Conservation (phyloP, 768 basidiomycete species). For the Clitopilus hobsonii region DNA sequence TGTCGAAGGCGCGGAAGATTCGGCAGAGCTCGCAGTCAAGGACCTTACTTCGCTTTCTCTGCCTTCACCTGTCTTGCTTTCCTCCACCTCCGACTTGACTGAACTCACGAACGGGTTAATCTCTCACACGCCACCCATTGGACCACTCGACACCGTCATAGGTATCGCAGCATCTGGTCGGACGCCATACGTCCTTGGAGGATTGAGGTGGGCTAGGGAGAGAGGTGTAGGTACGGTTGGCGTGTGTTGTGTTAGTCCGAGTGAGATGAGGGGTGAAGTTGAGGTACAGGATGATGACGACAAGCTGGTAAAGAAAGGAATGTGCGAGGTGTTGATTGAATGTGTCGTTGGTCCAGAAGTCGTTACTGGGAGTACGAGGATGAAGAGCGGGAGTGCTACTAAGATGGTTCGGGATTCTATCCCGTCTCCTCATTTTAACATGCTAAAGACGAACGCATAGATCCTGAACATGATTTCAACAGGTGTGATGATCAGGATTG, state of each 20-base stretch:
- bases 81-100: no score
- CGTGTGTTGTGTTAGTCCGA: conserved; percentile 21
- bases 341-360: conserved; percentile 26
- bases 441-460: conserved; percentile 7
- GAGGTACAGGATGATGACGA: no score
- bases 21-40: conserved; percentile 16
- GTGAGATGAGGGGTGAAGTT: conserved; percentile 20
- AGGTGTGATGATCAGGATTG: conserved; percentile 26
- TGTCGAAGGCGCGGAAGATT: conserved; percentile 28
- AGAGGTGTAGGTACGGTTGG: conserved; percentile 21
- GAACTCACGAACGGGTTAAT: no score
- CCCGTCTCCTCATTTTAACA: background rate
- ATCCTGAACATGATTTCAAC: conserved; percentile 33
- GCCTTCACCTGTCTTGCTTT: no score
- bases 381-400: conserved; percentile 33
- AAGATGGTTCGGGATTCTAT: conserved; percentile 22
- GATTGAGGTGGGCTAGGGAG: conserved; percentile 18
- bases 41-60: conserved; percentile 19
- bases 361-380: conserved; percentile 27
- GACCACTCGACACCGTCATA: conserved; percentile 22
- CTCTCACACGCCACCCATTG: conserved; percentile 20
- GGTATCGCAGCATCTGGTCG: conserved; percentile 30
- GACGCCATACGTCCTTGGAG: conserved; percentile 30
- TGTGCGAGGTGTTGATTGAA: conserved; percentile 22
- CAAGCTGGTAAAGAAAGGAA: no score